Evolutionary conservation across 164 flowering plant species (phyloP).

Genomic region (Pachysandra terminalis): DNA sequence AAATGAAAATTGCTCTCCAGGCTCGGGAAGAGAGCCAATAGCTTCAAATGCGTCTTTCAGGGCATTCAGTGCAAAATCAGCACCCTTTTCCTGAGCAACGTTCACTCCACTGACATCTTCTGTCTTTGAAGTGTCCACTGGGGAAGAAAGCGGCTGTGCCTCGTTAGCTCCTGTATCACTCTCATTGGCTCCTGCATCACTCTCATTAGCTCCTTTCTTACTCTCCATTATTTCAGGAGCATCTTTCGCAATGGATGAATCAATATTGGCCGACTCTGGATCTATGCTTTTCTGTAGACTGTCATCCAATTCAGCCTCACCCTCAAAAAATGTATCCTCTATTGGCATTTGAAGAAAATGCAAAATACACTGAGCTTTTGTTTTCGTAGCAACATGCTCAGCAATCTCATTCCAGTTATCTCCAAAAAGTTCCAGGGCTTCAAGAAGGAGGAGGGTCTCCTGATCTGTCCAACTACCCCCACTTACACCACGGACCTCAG

Average conservation of each 20-base stretch:
- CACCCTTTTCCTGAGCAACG: slow-evolving; percentile 25
- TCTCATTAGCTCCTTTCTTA: slow-evolving; percentile 3
- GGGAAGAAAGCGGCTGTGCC: slow-evolving; percentile 31
- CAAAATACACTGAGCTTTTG: slow-evolving; percentile 92
- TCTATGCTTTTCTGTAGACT: slow-evolving; percentile 35
- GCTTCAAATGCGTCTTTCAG: slow-evolving; percentile 88
- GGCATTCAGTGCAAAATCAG: slow-evolving; percentile 58
- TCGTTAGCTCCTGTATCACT: slow-evolving; percentile 31
- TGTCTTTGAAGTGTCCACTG: slow-evolving; percentile 40
- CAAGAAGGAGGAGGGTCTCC: slow-evolving; percentile 97
- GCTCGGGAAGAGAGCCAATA: slow-evolving; percentile 52
- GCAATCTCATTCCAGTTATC: slow-evolving; percentile 99
- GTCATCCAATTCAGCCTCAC: slow-evolving; percentile 35
- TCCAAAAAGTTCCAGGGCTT: slow-evolving; percentile 86
- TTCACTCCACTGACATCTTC: slow-evolving; percentile 33
- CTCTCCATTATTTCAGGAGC: slow-evolving; percentile 35
- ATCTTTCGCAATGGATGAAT: slow-evolving; percentile 38
- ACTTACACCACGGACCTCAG: slow-evolving; percentile 75
- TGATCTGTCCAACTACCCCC: slow-evolving; percentile 99
- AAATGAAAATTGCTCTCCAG: slow-evolving; percentile 56
- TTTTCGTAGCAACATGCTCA: slow-evolving; percentile 98
- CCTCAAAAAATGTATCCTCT: slow-evolving; percentile 74
- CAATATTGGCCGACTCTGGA: slow-evolving; percentile 27
- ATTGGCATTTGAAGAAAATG: slow-evolving; percentile 99
- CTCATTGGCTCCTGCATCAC: neutral